A percentile compares a stretch with the other conserved stretches of the same genome.
Conservation (phyloP, 352 stramenopile genomes). For the Globisporangium paroecandrum region DNA sequence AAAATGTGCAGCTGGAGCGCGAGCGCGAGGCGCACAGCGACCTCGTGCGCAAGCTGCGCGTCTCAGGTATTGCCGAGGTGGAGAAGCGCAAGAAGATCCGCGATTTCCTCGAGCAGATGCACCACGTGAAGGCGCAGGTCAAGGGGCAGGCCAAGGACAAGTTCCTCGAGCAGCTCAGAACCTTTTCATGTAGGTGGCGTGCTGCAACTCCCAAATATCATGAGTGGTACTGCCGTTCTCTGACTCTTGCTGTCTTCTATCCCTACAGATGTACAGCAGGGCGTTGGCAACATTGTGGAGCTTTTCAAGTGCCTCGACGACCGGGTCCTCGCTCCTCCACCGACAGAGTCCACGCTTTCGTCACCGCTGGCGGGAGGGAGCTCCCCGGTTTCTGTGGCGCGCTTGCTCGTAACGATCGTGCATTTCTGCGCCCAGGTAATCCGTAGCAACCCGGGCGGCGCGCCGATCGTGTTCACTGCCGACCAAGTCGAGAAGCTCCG, state of each 20-base stretch:
- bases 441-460: constrained; percentile 7
- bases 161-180: constrained; percentile 43
- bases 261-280: constrained; percentile 45
- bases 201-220: neutral
- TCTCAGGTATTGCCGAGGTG: constrained; percentile 45
- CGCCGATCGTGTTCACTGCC: constrained; percentile 21
- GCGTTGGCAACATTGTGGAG: constrained; percentile 51
- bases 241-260: neutral
- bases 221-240: neutral
- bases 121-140: constrained; percentile 32
- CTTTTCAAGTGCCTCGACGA: constrained; percentile 54
- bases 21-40: constrained; percentile 27
- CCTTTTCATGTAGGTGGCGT: constrained; percentile 38
- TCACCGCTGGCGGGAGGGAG: constrained; percentile 12
- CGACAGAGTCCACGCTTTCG: constrained; percentile 4
- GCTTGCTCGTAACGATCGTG: constrained; percentile 7
- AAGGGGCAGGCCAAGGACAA: constrained; percentile 39
- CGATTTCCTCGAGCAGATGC: constrained; percentile 46
- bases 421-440: constrained; percentile 15
- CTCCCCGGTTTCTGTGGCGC: neutral
- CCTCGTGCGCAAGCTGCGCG: constrained; percentile 35
- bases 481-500: constrained; percentile 31
- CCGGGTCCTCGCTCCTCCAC: constrained; percentile 8
- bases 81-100: constrained; percentile 54
- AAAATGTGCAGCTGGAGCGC: constrained; percentile 26